Conservation (phyloP, 352 stramenopile genomes). For the Globisporangium takayamanum region DNA sequence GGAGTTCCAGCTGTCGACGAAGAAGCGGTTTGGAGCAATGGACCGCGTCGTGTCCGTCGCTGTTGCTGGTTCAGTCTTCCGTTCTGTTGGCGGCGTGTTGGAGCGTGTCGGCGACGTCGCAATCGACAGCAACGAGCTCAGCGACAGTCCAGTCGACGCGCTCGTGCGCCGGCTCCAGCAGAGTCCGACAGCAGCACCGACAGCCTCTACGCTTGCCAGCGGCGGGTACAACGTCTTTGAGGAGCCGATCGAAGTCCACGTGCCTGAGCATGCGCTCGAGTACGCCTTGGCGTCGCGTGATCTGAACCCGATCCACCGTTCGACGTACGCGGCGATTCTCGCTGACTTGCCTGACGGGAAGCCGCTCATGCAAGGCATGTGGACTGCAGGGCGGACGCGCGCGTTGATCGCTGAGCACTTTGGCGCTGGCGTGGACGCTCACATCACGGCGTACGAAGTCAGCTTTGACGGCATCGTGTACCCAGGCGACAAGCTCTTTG, state of each 20-base stretch:
- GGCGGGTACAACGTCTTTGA: conserved; percentile 65
- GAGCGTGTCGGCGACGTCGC: conserved; percentile 26
- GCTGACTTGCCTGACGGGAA: conserved; percentile 62
- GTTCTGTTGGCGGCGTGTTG: conserved; percentile 28
- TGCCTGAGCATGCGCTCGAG: conserved; percentile 48
- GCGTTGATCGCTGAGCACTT: conserved; percentile 54
- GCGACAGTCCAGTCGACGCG: conserved; percentile 38
- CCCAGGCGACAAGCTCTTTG: conserved; percentile 68
- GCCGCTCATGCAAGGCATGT: conserved; percentile 87
- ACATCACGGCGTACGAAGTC: conserved; percentile 65
- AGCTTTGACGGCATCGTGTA: conserved; percentile 89
- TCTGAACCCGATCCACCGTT: conserved; percentile 85
- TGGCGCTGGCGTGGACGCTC: conserved; percentile 44
- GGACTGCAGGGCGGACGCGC: conserved; percentile 81
- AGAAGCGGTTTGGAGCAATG: conserved; percentile 46
- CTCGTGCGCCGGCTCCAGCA: conserved; percentile 36
- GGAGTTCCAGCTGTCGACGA: conserved; percentile 44
- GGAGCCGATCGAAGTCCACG: conserved; percentile 55
- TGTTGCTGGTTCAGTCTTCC: conserved; percentile 41
- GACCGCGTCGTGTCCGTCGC: conserved; percentile 33
- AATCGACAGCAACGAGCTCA: conserved; percentile 30
- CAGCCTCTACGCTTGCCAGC: conserved; percentile 30
- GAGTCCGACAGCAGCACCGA: conserved; percentile 9
- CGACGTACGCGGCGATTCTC: conserved; percentile 63
- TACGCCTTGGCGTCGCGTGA: conserved; percentile 82